Evolutionary conservation across 169 alveolate species (phyloP), one percentile per base, ranked within the genome.

Genomic region (Plasmodium reichenowi): DNA sequence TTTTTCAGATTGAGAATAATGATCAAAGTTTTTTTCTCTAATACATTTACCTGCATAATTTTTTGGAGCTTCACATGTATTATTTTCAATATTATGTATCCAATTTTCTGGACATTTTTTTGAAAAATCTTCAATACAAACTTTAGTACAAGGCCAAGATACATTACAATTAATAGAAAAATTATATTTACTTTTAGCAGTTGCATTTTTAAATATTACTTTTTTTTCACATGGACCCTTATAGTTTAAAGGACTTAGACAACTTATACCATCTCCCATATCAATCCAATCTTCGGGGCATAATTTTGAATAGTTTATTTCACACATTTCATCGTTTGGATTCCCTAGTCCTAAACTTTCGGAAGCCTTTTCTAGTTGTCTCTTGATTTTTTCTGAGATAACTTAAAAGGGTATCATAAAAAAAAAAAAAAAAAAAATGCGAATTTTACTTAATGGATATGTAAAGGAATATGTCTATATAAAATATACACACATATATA

Each of bases 281-380:
- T 75, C 73, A 2, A 86, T 89, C 96, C 96, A 94, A 80, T 92
- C 92, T 29, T 92, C 94, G 13, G 96, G 96, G 32, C 96, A 94
- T 60, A 94, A 85, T 66, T 91, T 89, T 6, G 95, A 54, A 54
- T 87, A 94, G 71, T 94, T 93, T 7, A 89, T 71, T 43, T 92
- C 95, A 76, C 96, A 94, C 22, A 66, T 56, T 22, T 76, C 93
- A 6, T 76, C 89, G 3, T 71, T 89, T 20, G 94, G 94, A 12
- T 76, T 67, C 22, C 85, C 90, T 59, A 94, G 48, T 0, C 80
- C 66, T 38, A 94, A 72, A 9, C 83, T 60, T 32, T 68, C 76
- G 29, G 95, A 70, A 10, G 95, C 96, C 24, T 63, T 88, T 50
- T 4, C 45, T 17, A 94, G 63, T 45, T 94, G 89, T 9, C 32